Evolutionary conservation across 768 basidiomycete species (phyloP).

Genomic region (Hericium coralloides): DNA sequence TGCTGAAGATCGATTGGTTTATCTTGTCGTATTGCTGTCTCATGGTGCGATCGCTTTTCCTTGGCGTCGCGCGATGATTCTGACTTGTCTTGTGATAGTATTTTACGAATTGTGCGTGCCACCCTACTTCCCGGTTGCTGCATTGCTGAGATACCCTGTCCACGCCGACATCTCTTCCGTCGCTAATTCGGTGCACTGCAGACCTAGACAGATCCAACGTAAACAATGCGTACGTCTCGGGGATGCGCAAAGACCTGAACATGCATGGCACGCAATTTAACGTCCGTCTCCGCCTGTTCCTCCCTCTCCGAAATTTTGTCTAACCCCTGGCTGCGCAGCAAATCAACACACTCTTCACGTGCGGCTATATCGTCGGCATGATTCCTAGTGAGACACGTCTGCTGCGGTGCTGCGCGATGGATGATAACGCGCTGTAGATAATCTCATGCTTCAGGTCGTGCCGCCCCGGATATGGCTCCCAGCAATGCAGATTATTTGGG

Average conservation of each 20-base stretch:
- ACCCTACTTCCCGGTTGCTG: background rate
- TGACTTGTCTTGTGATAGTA: slow-evolving; percentile 29
- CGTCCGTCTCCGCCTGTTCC: slow-evolving; percentile 20
- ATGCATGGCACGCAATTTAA: slow-evolving; percentile 62
- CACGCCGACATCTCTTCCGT: background rate
- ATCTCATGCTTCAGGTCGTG: slow-evolving; percentile 55
- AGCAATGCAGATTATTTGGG: slow-evolving; percentile 57
- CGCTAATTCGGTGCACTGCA: slow-evolving; percentile 15
- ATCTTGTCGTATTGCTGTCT: slow-evolving; percentile 66
- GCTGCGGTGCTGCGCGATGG: background rate
- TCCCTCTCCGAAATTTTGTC: background rate
- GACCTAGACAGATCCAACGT: slow-evolving; percentile 64
- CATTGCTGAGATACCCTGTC: background rate
- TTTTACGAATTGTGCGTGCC: slow-evolving; percentile 50
- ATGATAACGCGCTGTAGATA: slow-evolving; percentile 30
- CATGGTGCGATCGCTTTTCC: slow-evolving; percentile 33
- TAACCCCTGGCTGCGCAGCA: slow-evolving; percentile 28
- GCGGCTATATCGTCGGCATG: slow-evolving; percentile 70
- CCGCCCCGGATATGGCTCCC: slow-evolving; percentile 63
- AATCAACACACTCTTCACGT: slow-evolving; percentile 65
- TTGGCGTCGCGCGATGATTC: background rate
- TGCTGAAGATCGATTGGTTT: slow-evolving; percentile 56
- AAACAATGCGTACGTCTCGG: slow-evolving; percentile 69
- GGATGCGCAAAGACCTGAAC: slow-evolving; percentile 64
- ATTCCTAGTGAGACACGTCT: slow-evolving; percentile 41